phyloP scores from a whole-genome alignment of 2,329 filamentous ascomycete species.

The Drechslerella dactyloides region DNA sequence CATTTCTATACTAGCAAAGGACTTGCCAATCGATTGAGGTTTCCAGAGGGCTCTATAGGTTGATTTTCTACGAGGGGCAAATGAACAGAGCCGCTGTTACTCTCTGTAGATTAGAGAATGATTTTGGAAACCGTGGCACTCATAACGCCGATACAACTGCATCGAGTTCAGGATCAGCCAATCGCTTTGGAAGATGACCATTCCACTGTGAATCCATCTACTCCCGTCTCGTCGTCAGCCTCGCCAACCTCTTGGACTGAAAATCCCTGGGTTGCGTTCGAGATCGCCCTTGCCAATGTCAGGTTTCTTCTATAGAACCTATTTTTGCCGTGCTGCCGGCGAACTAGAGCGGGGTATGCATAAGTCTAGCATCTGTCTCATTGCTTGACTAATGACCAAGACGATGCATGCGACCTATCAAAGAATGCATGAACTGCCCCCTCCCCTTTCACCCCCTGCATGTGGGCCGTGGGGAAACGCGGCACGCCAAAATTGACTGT shows the following conservation, averaged over 20 bases:
- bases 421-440: too few relatives aligned
- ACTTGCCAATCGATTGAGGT: not conserved
- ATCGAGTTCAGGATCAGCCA: slow-evolving; percentile 4
- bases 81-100: too few relatives aligned
- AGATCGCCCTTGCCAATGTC: slow-evolving; percentile 2
- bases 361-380: slow-evolving; percentile 2
- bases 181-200: not conserved
- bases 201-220: not conserved
- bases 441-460: too few relatives aligned
- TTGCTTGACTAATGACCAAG: not conserved
- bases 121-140: too few relatives aligned
- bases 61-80: too few relatives aligned
- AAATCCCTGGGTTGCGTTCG: slow-evolving; percentile 6
- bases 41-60: not conserved
- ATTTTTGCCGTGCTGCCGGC: not conserved
- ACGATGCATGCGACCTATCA: not conserved
- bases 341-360: slow-evolving; percentile 26
- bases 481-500: too few relatives aligned
- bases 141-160: not conserved
- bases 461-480: too few relatives aligned
- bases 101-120: too few relatives aligned
- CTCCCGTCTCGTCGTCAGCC: not conserved
- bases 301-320: not conserved
- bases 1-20: too few relatives aligned
- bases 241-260: too few relatives aligned